A percentile compares a stretch with the other conserved stretches of the same genome.
phyloP scores from a whole-genome alignment of 805 yeast genomes.

The Metschnikowia corniflorae region DNA sequence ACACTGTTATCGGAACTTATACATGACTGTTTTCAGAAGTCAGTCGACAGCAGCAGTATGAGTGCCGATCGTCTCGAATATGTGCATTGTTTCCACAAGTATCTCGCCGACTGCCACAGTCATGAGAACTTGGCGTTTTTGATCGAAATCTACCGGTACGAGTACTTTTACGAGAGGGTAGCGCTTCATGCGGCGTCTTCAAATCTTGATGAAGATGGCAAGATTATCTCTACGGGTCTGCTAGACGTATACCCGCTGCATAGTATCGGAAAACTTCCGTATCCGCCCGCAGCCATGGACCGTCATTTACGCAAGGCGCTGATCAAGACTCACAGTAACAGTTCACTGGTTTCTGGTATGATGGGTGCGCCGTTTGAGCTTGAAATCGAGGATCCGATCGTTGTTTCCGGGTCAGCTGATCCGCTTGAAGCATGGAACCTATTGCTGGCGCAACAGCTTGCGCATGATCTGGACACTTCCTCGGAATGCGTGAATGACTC shows the following conservation, averaged over 20 bases:
- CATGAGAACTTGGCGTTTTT: conserved; percentile 45
- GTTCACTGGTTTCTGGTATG: conserved; percentile 3
- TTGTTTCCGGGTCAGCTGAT: too few relatives aligned
- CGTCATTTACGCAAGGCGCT: conserved; percentile 5
- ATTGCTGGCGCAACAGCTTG: conserved; percentile 12
- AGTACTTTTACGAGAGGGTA: conserved; percentile 36
- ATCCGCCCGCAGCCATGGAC: conserved; percentile 11
- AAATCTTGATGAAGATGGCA: background rate
- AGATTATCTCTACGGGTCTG: conserved; percentile 4
- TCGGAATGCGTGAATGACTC: too few relatives aligned
- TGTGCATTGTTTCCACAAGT: conserved; percentile 30
- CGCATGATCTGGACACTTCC: conserved; percentile 13
- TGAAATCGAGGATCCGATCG: conserved; percentile 24
- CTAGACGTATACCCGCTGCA: conserved; percentile 14
- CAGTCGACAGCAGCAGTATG: conserved; percentile 20
- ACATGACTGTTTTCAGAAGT: conserved; percentile 29
- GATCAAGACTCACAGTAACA: conserved; percentile 8
- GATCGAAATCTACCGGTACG: conserved; percentile 44
- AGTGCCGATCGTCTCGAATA: conserved; percentile 13
- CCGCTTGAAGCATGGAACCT: conserved; percentile 19
- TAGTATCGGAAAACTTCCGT: conserved; percentile 15
- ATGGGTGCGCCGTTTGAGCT: conserved; percentile 17
- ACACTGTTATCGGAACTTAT: conserved; percentile 27
- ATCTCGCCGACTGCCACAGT: conserved; percentile 39
- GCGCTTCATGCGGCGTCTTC: background rate